Evolutionary conservation across 108 stramenopile species (phyloP).

Genomic region (Skeletonema grethae): DNA sequence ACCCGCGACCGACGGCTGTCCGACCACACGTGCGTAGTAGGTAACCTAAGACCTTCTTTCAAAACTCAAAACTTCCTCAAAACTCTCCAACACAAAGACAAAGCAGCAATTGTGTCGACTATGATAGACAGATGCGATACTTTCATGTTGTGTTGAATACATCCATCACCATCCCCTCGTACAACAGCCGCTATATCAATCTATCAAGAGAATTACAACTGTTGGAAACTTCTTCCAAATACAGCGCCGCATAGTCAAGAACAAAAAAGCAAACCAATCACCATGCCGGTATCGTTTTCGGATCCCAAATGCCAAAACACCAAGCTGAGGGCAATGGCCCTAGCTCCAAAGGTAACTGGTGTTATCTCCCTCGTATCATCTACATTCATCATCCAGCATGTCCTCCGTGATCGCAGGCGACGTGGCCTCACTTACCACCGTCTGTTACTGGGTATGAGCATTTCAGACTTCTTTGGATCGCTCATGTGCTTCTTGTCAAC

Average conservation of each 20-base stretch:
- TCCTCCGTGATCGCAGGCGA: conserved; percentile 12
- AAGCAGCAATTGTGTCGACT: too few relatives aligned
- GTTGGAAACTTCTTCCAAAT: neutral
- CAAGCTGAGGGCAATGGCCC: neutral
- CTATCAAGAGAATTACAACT: neutral
- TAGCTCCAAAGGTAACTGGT: neutral
- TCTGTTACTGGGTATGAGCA: conserved; percentile 13
- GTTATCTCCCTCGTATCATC: neutral
- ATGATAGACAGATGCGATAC: too few relatives aligned
- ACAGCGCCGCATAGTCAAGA: neutral
- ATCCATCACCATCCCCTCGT: too few relatives aligned
- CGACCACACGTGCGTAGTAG: too few relatives aligned
- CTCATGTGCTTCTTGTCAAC: conserved; percentile 9
- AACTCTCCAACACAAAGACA: too few relatives aligned
- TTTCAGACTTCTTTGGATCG: conserved; percentile 10
- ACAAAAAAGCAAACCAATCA: neutral
- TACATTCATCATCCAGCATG: conserved; percentile 15
- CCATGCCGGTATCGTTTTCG: neutral
- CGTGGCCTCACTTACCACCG: conserved; percentile 13
- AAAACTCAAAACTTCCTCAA: too few relatives aligned
- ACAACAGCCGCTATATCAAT: too few relatives aligned
- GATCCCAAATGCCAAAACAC: neutral
- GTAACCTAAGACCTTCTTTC: too few relatives aligned
- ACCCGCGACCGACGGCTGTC: too few relatives aligned
- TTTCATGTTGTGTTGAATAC: too few relatives aligned